Conservation (phyloP, 2,329 filamentous ascomycete species). For the Penicillium sp. region DNA sequence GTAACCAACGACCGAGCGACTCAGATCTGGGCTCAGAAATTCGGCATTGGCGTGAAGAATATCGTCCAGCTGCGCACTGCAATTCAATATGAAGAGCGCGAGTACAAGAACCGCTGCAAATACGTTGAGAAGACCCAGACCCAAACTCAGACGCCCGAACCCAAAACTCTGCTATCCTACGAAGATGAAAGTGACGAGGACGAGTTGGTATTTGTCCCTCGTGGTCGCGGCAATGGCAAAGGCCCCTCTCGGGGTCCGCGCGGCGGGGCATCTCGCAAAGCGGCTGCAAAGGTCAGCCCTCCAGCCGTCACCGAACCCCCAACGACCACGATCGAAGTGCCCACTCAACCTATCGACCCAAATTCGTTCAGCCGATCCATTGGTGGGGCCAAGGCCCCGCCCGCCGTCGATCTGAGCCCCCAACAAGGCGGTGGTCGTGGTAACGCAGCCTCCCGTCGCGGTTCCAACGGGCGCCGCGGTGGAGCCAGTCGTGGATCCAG, state of each 20-base stretch:
- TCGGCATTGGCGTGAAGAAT: slow-evolving; percentile 49
- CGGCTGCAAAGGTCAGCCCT: slow-evolving; percentile 25
- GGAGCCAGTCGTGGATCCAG: slow-evolving; percentile 16
- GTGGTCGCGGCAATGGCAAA: slow-evolving; percentile 40
- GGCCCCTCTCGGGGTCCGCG: slow-evolving; percentile 30
- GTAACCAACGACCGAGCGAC: slow-evolving; percentile 47
- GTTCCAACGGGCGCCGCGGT: slow-evolving; percentile 33
- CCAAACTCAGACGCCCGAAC: slow-evolving; percentile 27
- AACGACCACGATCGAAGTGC: slow-evolving; percentile 43
- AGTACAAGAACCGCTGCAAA: slow-evolving; percentile 48
- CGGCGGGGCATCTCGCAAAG: slow-evolving; percentile 32
- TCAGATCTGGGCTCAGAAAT: slow-evolving; percentile 49
- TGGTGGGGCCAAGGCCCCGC: slow-evolving; percentile 29
- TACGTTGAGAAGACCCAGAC: slow-evolving; percentile 46
- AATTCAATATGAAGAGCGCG: slow-evolving; percentile 49
- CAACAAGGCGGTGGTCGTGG: slow-evolving; percentile 38
- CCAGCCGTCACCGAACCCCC: slow-evolving; percentile 22
- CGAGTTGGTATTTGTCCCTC: slow-evolving; percentile 49
- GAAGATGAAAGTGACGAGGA: slow-evolving; percentile 52
- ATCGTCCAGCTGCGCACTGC: slow-evolving; percentile 50
- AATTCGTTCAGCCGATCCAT: slow-evolving; percentile 50
- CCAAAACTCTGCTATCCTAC: slow-evolving; percentile 48
- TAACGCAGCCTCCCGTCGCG: slow-evolving; percentile 35
- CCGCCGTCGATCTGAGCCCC: slow-evolving; percentile 31
- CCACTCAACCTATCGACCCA: slow-evolving; percentile 49